Evolutionary conservation across 129 eudicot genomes (phyloP), one percentile per base, ranked within the genome.

Genomic region (Lonicera japonica): DNA sequence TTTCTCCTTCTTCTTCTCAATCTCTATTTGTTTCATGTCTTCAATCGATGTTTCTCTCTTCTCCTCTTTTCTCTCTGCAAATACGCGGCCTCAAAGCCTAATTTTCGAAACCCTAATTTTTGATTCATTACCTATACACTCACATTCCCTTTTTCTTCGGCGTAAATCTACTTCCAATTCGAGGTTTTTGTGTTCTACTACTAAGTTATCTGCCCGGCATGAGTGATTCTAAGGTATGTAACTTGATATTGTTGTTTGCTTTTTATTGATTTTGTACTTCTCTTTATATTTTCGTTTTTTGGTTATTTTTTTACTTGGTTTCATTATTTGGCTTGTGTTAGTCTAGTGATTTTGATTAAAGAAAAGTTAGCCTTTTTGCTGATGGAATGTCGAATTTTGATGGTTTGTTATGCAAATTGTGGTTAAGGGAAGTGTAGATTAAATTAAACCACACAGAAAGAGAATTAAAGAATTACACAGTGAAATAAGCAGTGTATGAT

Each of bases 211-310:
- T 21, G 25, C 20, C 4, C 72, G 68, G 3, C 65, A 78, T 78
- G 83, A 63, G 69, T 58, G 83, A 72, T 73, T 69, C 83, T 58
- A 72, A 68, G 83, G 83, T 78, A 19, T 36, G 55, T 29, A 29
- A 29, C 36, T 29, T 29, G 36, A 6, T 29, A 29, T 29, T 29
- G 36, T n/a, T n/a, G n/a, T n/a, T n/a, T n/a, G n/a, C n/a, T n/a
- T n/a, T n/a, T 9, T 15, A 1, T n/a, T 66, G 8, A 38, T 38
- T 5, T 38, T 38, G 5, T 38, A 38, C 10, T 38, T 38, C 46
- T 25, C 16, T 16, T 1, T 59, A 15, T 34, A 36, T 20, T 16
- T 59, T 8, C 16, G 61, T 0, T 25, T 12, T 5, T 23, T 25
- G 19, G 39, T 1, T 57, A 25, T 25, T n/a, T 58, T 58, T 34